Evolutionary conservation across 305 asterid species (phyloP).

Genomic region (Fraxinus ornus): DNA sequence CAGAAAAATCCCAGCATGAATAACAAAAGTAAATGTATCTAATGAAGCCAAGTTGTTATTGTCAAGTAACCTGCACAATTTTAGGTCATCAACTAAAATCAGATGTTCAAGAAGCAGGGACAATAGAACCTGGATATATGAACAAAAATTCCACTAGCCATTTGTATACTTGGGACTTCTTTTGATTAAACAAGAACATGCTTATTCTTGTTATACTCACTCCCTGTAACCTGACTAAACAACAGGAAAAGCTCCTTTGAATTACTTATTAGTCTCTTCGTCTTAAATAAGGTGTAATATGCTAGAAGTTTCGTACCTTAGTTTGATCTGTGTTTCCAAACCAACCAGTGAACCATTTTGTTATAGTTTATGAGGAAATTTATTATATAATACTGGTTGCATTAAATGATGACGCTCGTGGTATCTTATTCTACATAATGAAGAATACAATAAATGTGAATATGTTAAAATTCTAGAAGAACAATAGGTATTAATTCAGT

Average conservation of each 20-base stretch:
- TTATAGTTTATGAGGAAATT: background rate
- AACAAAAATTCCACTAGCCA: too few relatives aligned
- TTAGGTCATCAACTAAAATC: too few relatives aligned
- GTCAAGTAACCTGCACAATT: too few relatives aligned
- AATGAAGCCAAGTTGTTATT: too few relatives aligned
- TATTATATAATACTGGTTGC: background rate
- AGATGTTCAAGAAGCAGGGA: too few relatives aligned
- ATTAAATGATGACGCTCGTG: background rate
- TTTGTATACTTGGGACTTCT: background rate
- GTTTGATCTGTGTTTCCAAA: background rate
- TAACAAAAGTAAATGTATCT: conserved; percentile 23
- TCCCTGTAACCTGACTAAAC: background rate
- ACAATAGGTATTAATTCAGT: background rate
- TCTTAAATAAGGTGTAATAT: background rate
- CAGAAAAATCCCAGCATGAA: conserved; percentile 12
- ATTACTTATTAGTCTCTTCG: background rate
- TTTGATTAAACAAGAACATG: background rate
- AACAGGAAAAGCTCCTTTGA: background rate
- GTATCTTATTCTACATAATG: too few relatives aligned
- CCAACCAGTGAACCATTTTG: background rate
- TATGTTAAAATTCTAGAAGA: background rate
- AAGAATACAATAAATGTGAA: too few relatives aligned
- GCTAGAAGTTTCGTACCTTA: background rate
- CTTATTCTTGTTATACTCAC: too few relatives aligned
- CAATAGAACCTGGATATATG: too few relatives aligned